phyloP scores from a whole-genome alignment of 257 asterid species.

The Fraxinus pennsylvanica region DNA sequence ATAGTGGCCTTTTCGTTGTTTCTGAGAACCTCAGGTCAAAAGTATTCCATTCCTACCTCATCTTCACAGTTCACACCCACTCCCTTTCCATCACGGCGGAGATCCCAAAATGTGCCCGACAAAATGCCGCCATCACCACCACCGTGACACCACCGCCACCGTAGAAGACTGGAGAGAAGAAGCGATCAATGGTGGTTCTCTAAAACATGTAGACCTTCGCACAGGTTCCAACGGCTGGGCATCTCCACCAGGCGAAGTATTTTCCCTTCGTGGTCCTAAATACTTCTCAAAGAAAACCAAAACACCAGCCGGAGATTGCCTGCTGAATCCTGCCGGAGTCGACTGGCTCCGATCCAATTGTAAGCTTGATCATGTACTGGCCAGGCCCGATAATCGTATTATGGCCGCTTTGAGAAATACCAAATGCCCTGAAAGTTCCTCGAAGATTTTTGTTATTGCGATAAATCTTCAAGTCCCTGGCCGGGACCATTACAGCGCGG shows the following conservation, averaged over 20 bases:
- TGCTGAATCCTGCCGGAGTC: conserved; percentile 79
- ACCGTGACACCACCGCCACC: conserved; percentile 25
- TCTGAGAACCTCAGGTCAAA: conserved; percentile 9
- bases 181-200: conserved; percentile 65
- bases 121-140: conserved; percentile 36
- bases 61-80: background rate
- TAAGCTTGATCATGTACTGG: conserved; percentile 77
- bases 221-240: conserved; percentile 93
- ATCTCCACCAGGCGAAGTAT: conserved; percentile 78
- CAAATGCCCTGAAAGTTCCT: conserved; percentile 30
- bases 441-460: conserved; percentile 64
- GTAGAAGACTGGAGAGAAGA: conserved; percentile 64
- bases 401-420: conserved; percentile 52
- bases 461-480: conserved; percentile 89
- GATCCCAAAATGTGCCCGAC: conserved; percentile 52
- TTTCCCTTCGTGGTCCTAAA: conserved; percentile 69
- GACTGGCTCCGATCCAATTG: conserved; percentile 89
- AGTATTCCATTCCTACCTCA: background rate
- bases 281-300: conserved; percentile 66
- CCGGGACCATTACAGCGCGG: conserved; percentile 80
- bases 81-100: conserved; percentile 28
- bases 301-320: conserved; percentile 63
- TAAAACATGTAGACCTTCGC: conserved; percentile 64
- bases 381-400: conserved; percentile 75
- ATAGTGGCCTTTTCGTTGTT: conserved; percentile 28